Evolutionary conservation across 108 stramenopile genomes (phyloP), one percentile per base, ranked within the genome.

Genomic region (Pseudonitzschia delicatissima): DNA sequence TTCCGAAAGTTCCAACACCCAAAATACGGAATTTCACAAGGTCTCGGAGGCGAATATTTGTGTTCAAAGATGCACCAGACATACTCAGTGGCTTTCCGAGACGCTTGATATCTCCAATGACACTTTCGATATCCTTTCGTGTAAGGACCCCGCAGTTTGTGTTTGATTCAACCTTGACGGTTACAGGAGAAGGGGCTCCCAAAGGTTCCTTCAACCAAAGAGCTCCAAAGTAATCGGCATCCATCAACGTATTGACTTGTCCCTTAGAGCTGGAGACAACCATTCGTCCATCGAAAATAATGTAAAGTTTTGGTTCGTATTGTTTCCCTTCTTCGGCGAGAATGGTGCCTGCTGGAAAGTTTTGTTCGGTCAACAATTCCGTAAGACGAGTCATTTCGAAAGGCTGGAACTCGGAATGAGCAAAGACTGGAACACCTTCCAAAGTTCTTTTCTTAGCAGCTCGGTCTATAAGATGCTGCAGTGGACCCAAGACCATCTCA

Each of bases 1-100:
- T 94, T 17, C 99, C 99, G 69, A 98, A 99, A 0, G 98, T 98
- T 15, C 99, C 99, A 18, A 96, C 96, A 57, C 99, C 99, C n/a
- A 99, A 70, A 64, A 95, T 96, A 55, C 90, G 74, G 67, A 95
- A 82, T 77, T 90, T 90, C 57, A 90, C 84, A 52, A 95, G 82
- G 51, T 90, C 87, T 55, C 79, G 77, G 57, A 84, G 79, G 6
- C 76, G 66, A 58, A 92, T 83, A 32, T 82, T 63, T 39, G 74
- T 77, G 70, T 88, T 82, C 45, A 88, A 67, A 36, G 73, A 77
- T 27, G 69, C 44, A 20, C 67, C 23, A 35, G 69, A 61, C 29
- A 83, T 68, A 36, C 74, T 66, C 29, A 82, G 64, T 6, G 86
- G 71, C 63, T 82, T 73, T 36, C 87, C 87, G 32, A 88, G 82